These are phyloP conservation scores for Prunus fruticosa DNA, from an alignment of 306 rosid genomes.

Conservation along the genomic window DNA sequence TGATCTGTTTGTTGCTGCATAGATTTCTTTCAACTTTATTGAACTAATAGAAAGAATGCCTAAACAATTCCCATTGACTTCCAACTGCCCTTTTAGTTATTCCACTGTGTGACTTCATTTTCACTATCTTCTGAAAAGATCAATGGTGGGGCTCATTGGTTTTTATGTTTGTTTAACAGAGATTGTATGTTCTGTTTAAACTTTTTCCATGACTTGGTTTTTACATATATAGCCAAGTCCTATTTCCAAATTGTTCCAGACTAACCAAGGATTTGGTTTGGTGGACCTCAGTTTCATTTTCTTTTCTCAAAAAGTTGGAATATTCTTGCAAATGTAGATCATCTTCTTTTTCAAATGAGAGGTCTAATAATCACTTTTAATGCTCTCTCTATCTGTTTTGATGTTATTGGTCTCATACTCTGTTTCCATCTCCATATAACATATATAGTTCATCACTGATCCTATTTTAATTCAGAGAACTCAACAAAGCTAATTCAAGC, in stretches of 20 bases:
- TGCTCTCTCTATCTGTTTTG: background rate
- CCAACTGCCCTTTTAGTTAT: background rate
- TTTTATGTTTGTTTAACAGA: constrained; percentile 2
- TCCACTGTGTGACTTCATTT: background rate
- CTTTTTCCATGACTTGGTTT: background rate
- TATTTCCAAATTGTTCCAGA: background rate
- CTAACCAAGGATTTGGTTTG: background rate
- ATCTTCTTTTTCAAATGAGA: constrained; percentile 9
- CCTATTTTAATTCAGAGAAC: constrained; percentile 62
- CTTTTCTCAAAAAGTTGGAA: background rate
- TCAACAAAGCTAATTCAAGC: constrained; percentile 84
- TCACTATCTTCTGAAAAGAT: constrained; percentile 12
- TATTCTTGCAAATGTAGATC: background rate
- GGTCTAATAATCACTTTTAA: background rate
- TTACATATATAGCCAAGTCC: background rate
- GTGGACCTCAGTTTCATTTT: background rate
- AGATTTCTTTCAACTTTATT: background rate
- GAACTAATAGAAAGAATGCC: background rate
- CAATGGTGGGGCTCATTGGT: constrained; percentile 3
- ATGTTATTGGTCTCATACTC: background rate
- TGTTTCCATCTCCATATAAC: background rate
- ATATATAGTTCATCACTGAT: background rate
- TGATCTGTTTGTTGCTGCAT: background rate
- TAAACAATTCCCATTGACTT: constrained; percentile 8
- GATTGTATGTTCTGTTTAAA: background rate